Percentiles rank a stretch among this genome's conserved stretches.
Conservation (phyloP, 1,284 basidiomycete species). For the Ustilago shanxiensis region DNA sequence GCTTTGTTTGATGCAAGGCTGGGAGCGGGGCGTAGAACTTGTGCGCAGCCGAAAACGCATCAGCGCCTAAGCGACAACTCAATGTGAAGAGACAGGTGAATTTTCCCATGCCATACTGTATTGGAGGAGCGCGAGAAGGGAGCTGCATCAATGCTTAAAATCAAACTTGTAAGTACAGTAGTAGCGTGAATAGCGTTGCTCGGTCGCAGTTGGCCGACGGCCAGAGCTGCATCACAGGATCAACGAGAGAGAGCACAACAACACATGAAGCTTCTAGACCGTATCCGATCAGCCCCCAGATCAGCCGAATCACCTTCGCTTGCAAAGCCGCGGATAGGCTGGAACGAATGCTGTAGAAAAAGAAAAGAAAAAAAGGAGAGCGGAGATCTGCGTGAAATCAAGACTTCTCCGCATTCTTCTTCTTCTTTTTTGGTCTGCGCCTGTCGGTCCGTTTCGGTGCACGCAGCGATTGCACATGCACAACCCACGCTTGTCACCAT, state of each 20-base stretch:
- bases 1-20: neutral
- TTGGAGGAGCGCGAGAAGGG: too few relatives aligned
- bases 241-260: neutral
- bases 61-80: conserved; percentile 1
- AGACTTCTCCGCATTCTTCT: conserved; percentile 3
- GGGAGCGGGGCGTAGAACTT: neutral
- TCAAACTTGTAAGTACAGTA: too few relatives aligned
- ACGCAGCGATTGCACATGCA: neutral
- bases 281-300: too few relatives aligned
- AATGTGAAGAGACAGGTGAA: neutral
- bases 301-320: neutral
- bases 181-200: too few relatives aligned
- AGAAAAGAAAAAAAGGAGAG: neutral
- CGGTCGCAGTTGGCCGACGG: too few relatives aligned
- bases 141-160: too few relatives aligned
- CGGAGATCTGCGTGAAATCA: neutral
- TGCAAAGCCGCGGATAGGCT: neutral
- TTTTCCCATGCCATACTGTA: conserved; percentile 3
- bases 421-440: too few relatives aligned
- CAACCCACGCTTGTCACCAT: neutral
- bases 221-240: too few relatives aligned
- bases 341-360: too few relatives aligned
- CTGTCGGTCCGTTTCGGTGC: neutral
- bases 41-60: neutral
- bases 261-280: neutral